Evolutionary conservation across 495 filamentous ascomycete species (phyloP), one percentile per base, ranked within the genome.

Genomic region (Bombardia bombarda): DNA sequence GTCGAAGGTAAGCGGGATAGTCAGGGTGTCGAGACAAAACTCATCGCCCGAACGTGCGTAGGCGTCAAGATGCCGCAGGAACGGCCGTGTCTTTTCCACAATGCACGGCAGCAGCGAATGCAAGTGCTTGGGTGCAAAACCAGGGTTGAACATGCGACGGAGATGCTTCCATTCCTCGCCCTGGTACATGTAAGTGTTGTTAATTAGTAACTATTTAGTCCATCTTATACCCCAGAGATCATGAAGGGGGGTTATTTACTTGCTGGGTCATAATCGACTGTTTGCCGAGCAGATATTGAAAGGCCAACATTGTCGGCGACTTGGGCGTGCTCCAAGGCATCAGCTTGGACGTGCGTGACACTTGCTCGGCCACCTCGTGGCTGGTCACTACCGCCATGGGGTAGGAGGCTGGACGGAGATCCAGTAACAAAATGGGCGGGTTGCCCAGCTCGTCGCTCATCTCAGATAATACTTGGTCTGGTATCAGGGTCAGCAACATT

Each of bases 301-400:
- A 38, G 0, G 43, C 40, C 2, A 32, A 32, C 0, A 66, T 22
- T 0, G 63, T 63, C n/a, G n/a, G n/a, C 0, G 60, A 62, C 46
- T 77, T 77, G 4, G 68, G 52, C 7, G 52, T 37, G 38, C 67
- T 68, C 48, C 66, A 72, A 5, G 62, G 65, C 31, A 61, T 66
- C 7, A 21, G 13, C 39, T 63, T 70, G 7, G 66, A 58, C 0
- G 54, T 16, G 10, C 51, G 56, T 0, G 63, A 55, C 3, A 75
- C 45, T 36, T 73, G 68, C 25, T 66, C 61, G 16, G 71, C 67
- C 1, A 73, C 39, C 3, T 68, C 62, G 32, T 76, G 66, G 49
- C 63, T 62, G 23, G 51, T 45, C 18, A 77, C 47, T 7, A 74
- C 35, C 7, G 68, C 38, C 38, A 73, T 48, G 17, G 57, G 47